Evolutionary conservation across 2,329 filamentous ascomycete genomes (phyloP).

Genomic region (Beauveria brongniartii): DNA sequence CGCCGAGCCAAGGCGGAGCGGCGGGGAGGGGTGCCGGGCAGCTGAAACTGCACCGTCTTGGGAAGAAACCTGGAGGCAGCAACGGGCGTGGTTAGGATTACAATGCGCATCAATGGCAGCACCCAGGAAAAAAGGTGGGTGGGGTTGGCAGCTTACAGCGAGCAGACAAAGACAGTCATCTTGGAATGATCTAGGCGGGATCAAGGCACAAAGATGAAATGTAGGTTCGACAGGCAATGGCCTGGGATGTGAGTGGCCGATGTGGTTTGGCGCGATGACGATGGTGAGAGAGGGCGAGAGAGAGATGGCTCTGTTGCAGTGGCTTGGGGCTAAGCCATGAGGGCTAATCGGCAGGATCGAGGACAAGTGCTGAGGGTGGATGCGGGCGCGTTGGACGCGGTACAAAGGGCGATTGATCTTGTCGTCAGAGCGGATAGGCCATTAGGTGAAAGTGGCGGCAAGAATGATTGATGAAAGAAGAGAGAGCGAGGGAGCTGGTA

Average conservation of each 20-base stretch:
- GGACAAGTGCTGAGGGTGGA: neutral
- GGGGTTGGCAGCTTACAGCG: conserved; percentile 25
- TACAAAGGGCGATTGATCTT: neutral
- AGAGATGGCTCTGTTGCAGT: neutral
- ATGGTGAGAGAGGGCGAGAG: neutral
- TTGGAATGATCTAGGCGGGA: conserved; percentile 13
- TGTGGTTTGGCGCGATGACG: neutral
- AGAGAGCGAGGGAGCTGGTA: neutral
- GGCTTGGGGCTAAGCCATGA: neutral
- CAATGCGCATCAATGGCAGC: neutral
- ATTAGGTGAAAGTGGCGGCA: neutral
- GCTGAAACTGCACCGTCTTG: conserved; percentile 82
- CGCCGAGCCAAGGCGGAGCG: conserved; percentile 24
- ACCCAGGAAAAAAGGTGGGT: neutral
- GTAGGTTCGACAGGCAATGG: neutral
- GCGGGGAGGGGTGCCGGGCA: conserved; percentile 45
- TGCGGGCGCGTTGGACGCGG: neutral
- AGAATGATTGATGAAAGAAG: neutral
- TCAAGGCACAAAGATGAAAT: neutral
- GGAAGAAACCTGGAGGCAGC: conserved; percentile 66
- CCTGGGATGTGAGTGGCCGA: neutral
- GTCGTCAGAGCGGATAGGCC: neutral
- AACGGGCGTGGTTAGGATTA: neutral
- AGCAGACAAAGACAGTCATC: conserved; percentile 35
- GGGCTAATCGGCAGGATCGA: neutral